A percentile compares a stretch with the other conserved stretches of the same genome.
Evolutionary conservation across 1,284 basidiomycete genomes (phyloP).

Genomic region (Sphagnurus paluster): DNA sequence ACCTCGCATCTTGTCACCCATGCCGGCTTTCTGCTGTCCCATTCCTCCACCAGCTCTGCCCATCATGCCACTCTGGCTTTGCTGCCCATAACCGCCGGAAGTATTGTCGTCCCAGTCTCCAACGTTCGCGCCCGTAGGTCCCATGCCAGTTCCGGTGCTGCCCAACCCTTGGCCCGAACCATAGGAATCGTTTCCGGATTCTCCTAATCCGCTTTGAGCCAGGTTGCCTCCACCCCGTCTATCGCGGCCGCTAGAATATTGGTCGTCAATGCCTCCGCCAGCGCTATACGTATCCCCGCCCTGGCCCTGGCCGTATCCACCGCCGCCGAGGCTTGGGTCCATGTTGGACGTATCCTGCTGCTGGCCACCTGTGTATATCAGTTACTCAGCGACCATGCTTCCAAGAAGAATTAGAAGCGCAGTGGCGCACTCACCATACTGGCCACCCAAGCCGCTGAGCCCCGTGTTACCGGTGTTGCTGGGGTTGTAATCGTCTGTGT

Average conservation of each 20-base stretch:
- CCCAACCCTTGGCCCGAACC: constrained; percentile 6
- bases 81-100: constrained; percentile 1
- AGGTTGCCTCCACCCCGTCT: constrained; percentile 1
- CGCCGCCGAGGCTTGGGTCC: constrained; percentile 1
- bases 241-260: background rate
- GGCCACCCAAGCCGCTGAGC: constrained; percentile 2
- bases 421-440: constrained; percentile 5
- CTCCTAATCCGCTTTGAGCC: constrained; percentile 9
- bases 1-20: constrained; percentile 23
- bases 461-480: constrained; percentile 11
- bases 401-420: too few species aligned
- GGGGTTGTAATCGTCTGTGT: constrained; percentile 6
- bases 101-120: background rate
- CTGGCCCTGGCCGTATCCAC: constrained; percentile 1
- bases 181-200: constrained; percentile 6
- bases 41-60: background rate
- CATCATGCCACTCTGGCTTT: background rate
- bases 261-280: too few species aligned
- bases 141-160: constrained; percentile 12
- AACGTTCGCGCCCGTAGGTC: background rate
- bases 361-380: background rate
- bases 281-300: too few species aligned
- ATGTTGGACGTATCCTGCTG: background rate
- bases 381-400: too few species aligned
- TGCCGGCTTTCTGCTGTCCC: background rate